Evolutionary conservation across 2,329 filamentous ascomycete species (phyloP).

Genomic region (Aureobasidium leucospermi): DNA sequence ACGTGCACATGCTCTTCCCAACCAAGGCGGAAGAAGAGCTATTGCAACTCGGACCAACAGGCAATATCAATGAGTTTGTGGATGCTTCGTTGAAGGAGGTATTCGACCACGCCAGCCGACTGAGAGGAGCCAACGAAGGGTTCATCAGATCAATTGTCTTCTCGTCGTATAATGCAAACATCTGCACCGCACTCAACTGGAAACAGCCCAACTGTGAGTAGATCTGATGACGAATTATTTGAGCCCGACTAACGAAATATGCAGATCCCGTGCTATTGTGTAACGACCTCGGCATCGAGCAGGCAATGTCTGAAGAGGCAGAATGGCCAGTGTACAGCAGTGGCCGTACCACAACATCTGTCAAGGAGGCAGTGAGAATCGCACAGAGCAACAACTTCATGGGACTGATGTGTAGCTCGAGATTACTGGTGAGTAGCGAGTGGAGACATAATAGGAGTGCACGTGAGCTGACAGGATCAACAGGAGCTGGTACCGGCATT

Average conservation of each 20-base stretch:
- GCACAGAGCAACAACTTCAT: constrained; percentile 97
- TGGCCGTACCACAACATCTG: constrained; percentile 69
- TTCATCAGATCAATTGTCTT: constrained; percentile 84
- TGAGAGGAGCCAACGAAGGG: constrained; percentile 60
- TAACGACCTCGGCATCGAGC: constrained; percentile 61
- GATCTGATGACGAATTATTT: background rate
- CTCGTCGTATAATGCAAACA: constrained; percentile 80
- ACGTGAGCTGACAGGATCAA: constrained; percentile 17
- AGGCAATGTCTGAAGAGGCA: background rate
- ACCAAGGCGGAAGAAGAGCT: constrained; percentile 63
- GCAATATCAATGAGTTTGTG: constrained; percentile 79
- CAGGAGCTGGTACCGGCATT: constrained; percentile 90
- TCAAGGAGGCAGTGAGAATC: constrained; percentile 90
- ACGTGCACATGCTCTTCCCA: constrained; percentile 88
- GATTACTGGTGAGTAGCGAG: constrained; percentile 63
- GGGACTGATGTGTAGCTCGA: constrained; percentile 86
- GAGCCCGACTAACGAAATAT: constrained; percentile 15
- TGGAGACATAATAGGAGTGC: background rate
- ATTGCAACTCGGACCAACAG: constrained; percentile 63
- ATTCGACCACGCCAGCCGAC: constrained; percentile 76
- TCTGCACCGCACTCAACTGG: constrained; percentile 96
- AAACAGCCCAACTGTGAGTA: constrained; percentile 88
- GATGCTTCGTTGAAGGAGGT: constrained; percentile 78
- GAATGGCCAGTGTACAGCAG: constrained; percentile 38
- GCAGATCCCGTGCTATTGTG: constrained; percentile 83